Evolutionary conservation across 1,284 basidiomycete species (phyloP).

Genomic region (Xerocomus cyaneibrunnescens): DNA sequence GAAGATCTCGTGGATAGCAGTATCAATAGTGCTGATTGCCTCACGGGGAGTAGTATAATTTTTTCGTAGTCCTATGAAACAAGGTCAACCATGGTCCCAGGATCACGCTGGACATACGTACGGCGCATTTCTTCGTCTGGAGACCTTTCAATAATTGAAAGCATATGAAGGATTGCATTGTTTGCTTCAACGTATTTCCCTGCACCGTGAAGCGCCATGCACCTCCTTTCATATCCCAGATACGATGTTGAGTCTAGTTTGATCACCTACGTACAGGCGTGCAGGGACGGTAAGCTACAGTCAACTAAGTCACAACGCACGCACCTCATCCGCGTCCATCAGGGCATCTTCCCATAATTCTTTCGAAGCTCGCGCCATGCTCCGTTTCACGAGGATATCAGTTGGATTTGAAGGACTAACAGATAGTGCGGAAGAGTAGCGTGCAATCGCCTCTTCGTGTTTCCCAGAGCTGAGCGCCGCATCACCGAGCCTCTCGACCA

Average conservation of each 20-base stretch:
- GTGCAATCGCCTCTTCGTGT: background rate
- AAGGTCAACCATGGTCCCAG: background rate
- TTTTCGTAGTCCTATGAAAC: too few species aligned
- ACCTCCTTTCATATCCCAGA: slow-evolving; percentile 6
- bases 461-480: background rate
- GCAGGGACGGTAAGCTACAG: too few species aligned
- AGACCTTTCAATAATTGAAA: slow-evolving; percentile 9
- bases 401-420: background rate
- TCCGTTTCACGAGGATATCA: slow-evolving; percentile 5
- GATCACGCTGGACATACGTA: too few species aligned
- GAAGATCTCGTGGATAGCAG: background rate
- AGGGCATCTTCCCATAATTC: slow-evolving; percentile 1
- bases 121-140: background rate
- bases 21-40: background rate
- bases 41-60: background rate
- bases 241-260: slow-evolving; percentile 1
- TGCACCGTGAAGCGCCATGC: slow-evolving; percentile 2
- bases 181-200: slow-evolving; percentile 1
- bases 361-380: background rate
- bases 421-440: slow-evolving; percentile 4
- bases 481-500: background rate
- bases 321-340: slow-evolving; percentile 10
- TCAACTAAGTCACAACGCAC: background rate
- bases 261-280: slow-evolving; percentile 3
- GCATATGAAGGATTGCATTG: background rate